Conservation (phyloP, 2,329 filamentous ascomycete species). For the Penicillium sp. region DNA sequence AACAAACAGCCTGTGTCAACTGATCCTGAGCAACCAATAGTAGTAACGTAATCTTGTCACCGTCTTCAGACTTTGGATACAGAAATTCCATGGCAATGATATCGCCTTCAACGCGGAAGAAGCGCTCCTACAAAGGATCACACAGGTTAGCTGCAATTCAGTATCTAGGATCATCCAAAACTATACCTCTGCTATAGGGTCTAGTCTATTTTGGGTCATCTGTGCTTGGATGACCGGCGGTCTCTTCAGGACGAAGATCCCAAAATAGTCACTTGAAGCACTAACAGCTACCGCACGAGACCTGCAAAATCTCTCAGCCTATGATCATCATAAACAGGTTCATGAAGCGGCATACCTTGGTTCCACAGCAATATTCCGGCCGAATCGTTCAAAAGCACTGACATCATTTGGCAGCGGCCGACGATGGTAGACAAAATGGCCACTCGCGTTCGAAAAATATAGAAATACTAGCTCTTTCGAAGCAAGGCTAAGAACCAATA, state of each 20-base stretch:
- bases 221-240: constrained; percentile 45
- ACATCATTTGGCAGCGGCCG: constrained; percentile 51
- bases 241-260: constrained; percentile 62
- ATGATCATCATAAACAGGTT: background rate
- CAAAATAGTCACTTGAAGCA: constrained; percentile 60
- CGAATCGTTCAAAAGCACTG: constrained; percentile 47
- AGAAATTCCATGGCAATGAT: constrained; percentile 84
- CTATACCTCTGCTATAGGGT: no score
- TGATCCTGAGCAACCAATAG: no score
- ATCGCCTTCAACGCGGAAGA: constrained; percentile 54
- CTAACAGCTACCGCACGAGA: constrained; percentile 58
- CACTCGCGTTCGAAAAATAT: no score
- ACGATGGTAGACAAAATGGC: constrained; percentile 54
- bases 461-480: no score
- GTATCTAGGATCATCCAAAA: no score
- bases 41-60: no score
- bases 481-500: constrained; percentile 70
- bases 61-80: constrained; percentile 57
- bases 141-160: no score
- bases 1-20: no score
- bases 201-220: constrained; percentile 44
- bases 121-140: constrained; percentile 49
- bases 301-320: constrained; percentile 22
- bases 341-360: constrained; percentile 54
- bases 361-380: constrained; percentile 66